Evolutionary conservation across 208 protist species (phyloP).

Genomic region (Histomonas meleagridis): DNA sequence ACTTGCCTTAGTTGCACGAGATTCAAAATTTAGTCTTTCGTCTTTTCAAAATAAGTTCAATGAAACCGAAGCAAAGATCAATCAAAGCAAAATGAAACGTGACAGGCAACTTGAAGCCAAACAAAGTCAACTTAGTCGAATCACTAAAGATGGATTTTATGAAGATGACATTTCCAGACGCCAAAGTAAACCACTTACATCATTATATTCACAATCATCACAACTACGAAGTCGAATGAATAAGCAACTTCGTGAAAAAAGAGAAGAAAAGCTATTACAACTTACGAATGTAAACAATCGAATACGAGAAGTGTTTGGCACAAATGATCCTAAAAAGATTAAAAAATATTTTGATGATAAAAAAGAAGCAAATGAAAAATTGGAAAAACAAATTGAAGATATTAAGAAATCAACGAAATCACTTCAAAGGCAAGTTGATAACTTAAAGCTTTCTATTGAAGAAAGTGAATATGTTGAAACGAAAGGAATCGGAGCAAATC

Average conservation of each 20-base stretch:
- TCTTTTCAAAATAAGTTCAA: not conserved
- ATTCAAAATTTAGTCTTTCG: not conserved
- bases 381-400: not conserved
- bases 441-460: not conserved
- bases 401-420: not conserved
- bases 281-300: not conserved
- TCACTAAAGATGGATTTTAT: not conserved
- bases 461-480: not conserved
- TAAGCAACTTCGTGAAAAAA: not conserved
- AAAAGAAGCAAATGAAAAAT: not conserved
- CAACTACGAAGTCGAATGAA: not conserved
- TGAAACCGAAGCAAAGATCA: not conserved
- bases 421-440: not conserved
- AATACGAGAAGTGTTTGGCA: not conserved
- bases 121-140: not conserved
- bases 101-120: not conserved
- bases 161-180: not conserved
- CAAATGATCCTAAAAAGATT: not conserved
- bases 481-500: not conserved
- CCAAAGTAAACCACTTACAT: not conserved
- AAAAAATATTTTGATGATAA: not conserved
- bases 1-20: not conserved
- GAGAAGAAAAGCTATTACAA: not conserved
- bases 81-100: not conserved
- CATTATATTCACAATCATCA: not conserved